phyloP scores from a whole-genome alignment of 805 yeast species.

The Metschnikowia similis region DNA sequence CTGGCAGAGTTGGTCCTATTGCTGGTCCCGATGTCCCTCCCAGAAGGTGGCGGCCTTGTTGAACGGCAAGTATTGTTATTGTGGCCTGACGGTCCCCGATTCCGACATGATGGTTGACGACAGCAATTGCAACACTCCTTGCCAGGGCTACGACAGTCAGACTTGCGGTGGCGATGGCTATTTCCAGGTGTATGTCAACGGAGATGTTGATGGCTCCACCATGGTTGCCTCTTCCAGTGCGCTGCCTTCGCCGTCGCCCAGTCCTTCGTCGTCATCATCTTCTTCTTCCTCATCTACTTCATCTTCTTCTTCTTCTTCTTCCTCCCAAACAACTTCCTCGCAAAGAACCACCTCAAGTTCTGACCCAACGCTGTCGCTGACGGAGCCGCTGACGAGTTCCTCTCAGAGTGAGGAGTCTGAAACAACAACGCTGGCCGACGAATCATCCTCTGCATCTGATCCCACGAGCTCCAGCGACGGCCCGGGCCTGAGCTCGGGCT shows the following conservation, averaged over 20 bases:
- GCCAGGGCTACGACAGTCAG: constrained; percentile 62
- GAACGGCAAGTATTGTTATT: constrained; percentile 57
- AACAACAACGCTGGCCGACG: not conserved
- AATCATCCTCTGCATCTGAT: not conserved
- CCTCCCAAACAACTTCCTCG: constrained; percentile 12
- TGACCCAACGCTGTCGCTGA: not conserved
- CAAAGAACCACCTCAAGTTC: not conserved
- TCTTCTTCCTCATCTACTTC: constrained; percentile 2
- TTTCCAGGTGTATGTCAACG: constrained; percentile 43
- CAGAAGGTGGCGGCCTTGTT: constrained; percentile 32
- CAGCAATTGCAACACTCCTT: constrained; percentile 27
- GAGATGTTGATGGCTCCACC: constrained; percentile 19
- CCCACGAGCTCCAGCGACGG: not conserved
- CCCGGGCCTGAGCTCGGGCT: not conserved
- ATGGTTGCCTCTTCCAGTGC: constrained; percentile 12
- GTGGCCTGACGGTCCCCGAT: constrained; percentile 51
- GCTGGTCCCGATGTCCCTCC: constrained; percentile 46
- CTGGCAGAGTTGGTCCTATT: constrained; percentile 58
- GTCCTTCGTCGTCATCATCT: constrained; percentile 12
- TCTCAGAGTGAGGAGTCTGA: not conserved
- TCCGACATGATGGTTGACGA: constrained; percentile 9
- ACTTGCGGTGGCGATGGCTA: constrained; percentile 51
- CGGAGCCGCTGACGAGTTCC: not conserved
- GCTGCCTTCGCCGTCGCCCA: constrained; percentile 12
- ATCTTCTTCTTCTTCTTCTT: not conserved